Evolutionary conservation across 163 green algal species (phyloP).

Genomic region (Chlamydomonas reinhardtii): DNA sequence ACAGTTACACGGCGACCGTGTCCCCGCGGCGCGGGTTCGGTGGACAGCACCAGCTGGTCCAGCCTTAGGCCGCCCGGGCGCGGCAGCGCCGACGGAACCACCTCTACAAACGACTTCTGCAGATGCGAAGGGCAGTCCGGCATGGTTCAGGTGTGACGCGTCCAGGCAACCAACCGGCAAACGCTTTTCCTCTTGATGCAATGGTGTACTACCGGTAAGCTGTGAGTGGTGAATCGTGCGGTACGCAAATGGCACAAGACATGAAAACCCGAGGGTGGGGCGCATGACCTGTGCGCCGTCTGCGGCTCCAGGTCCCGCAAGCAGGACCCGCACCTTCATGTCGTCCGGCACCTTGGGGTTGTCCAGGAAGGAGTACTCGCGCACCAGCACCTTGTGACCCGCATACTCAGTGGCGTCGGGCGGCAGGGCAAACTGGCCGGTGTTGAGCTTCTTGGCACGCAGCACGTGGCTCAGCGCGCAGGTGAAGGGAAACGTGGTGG

Average conservation of each 20-base stretch:
- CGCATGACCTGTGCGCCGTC: too few relatives aligned
- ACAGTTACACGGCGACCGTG: constrained; percentile 22
- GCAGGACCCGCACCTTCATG: background rate
- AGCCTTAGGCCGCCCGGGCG: background rate
- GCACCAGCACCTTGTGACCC: constrained; percentile 22
- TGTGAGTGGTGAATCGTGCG: too few relatives aligned
- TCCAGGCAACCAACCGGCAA: too few relatives aligned
- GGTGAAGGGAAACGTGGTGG: constrained; percentile 39
- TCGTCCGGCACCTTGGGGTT: constrained; percentile 45
- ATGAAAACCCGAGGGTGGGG: too few relatives aligned
- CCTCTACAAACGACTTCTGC: constrained; percentile 31
- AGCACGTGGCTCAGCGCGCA: constrained; percentile 42
- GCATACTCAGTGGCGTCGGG: constrained; percentile 17
- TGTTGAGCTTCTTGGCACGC: too few relatives aligned
- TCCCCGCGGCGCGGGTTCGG: background rate
- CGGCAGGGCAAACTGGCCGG: background rate
- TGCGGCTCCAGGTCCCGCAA: too few relatives aligned
- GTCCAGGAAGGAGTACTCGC: constrained; percentile 48
- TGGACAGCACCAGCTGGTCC: constrained; percentile 17
- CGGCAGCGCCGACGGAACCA: background rate
- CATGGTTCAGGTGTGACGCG: too few relatives aligned
- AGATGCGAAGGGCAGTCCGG: too few relatives aligned
- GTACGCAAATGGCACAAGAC: too few relatives aligned
- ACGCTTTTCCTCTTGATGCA: too few relatives aligned
- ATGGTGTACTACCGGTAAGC: too few relatives aligned